These are phyloP conservation scores for Ophiostoma ulmi DNA, from an alignment of 2,329 filamentous ascomycete species.

Conservation along the genomic window DNA sequence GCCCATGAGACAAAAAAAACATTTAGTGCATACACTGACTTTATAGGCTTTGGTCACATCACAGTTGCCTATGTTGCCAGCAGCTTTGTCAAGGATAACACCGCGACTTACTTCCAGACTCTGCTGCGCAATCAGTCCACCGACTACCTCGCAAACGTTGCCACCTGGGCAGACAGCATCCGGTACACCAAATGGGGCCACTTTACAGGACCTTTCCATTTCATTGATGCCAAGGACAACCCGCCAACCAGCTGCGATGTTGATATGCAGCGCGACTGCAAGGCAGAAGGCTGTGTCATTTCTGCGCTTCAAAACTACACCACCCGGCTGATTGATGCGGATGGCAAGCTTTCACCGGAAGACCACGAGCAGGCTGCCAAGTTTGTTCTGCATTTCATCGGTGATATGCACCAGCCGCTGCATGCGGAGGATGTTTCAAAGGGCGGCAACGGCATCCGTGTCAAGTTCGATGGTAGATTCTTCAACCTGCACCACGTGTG, in stretches of 20 bases:
- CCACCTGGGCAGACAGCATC: constrained; percentile 63
- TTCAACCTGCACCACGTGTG: constrained; percentile 69
- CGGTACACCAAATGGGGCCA: constrained; percentile 59
- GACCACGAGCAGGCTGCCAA: constrained; percentile 57
- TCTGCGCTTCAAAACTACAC: constrained; percentile 58
- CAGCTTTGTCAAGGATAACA: constrained; percentile 54
- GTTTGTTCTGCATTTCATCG: constrained; percentile 64
- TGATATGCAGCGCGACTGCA: constrained; percentile 57
- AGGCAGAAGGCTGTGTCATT: constrained; percentile 57
- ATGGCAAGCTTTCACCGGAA: constrained; percentile 37
- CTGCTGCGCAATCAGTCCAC: constrained; percentile 51
- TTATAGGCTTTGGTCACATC: constrained; percentile 58
- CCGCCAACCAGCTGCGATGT: constrained; percentile 55
- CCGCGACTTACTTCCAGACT: constrained; percentile 52
- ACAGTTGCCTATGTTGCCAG: constrained; percentile 60
- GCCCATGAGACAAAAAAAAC: too few relatives aligned
- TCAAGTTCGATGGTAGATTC: constrained; percentile 52
- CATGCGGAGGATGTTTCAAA: constrained; percentile 59
- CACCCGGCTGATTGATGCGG: constrained; percentile 45
- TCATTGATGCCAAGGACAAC: constrained; percentile 62
- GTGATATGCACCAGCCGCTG: constrained; percentile 65
- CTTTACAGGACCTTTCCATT: constrained; percentile 61
- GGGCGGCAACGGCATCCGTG: constrained; percentile 64
- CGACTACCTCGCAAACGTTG: constrained; percentile 58
- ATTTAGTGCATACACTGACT: neutral